Conservation (phyloP, 139 green algal genomes). For the Chlamydomonas incerta region DNA sequence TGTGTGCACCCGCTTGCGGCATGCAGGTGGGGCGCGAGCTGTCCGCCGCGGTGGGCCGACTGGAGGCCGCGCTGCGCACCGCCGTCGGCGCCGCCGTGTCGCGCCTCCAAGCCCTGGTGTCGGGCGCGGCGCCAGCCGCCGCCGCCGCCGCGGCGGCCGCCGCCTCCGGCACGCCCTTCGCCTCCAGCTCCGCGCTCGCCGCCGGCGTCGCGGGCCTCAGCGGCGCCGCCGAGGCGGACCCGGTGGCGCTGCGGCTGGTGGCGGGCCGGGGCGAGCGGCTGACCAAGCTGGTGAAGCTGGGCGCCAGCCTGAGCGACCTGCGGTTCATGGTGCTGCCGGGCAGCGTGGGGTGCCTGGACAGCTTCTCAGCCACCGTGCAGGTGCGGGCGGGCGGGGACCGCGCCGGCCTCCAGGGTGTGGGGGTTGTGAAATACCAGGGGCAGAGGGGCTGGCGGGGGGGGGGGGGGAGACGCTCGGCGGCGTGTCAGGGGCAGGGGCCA, state of each 20-base stretch:
- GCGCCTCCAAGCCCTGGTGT: conserved; percentile 12
- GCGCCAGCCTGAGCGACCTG: conserved; percentile 40
- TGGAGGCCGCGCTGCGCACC: conserved; percentile 47
- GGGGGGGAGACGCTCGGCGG: too few species aligned
- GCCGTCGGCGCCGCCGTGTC: conserved; percentile 18
- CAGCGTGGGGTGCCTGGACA: conserved; percentile 24
- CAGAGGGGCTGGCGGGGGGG: neutral
- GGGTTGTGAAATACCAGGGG: too few species aligned
- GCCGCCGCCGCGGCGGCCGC: neutral
- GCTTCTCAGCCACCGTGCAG: conserved; percentile 8
- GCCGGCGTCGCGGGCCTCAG: neutral
- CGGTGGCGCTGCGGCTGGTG: conserved; percentile 43
- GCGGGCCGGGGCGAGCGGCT: conserved; percentile 27
- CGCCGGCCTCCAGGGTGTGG: too few species aligned
- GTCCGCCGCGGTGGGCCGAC: conserved; percentile 41
- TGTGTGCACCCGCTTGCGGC: neutral
- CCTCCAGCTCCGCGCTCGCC: neutral
- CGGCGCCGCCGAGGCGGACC: conserved; percentile 27
- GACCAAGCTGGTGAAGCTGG: conserved; percentile 26
- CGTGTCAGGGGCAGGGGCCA: neutral
- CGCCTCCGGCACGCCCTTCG: neutral
- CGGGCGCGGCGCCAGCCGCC: neutral
- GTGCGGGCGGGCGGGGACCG: too few species aligned
- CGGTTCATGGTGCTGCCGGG: conserved; percentile 49
- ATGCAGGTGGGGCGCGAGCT: conserved; percentile 43